Base-by-base conservation (phyloP, 108 stramenopile species). In the Phaeodactylum tricornutum region DNA sequence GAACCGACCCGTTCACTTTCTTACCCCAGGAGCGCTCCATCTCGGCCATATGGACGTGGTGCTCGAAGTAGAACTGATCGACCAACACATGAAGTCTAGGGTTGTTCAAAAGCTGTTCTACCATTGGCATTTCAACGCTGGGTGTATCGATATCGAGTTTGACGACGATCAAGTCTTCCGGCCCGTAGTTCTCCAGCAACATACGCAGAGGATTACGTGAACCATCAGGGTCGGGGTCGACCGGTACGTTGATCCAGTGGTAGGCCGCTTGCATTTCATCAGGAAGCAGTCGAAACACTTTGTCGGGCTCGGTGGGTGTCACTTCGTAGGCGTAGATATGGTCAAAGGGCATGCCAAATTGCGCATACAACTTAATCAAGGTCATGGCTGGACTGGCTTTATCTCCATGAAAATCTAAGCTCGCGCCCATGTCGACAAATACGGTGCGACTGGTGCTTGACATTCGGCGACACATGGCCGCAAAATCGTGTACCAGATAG, bases 11-110 rank as follows among this genome's bases (percentile, higher is more conserved):
- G 6, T 64, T 21, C 69, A 71, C 65, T 0, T 48, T 16, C 0
- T 1, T 14, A 16, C 23, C 12, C 82, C 78, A 84, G 23, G 11
- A 22, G 2, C 14, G 8, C 1, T 47, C 30, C 14, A 84, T 36
- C 38, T 72, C 68, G n/a, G 29, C 29, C 45, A 67, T 43, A 36
- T 60, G 36, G 0, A 75, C 74, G 58, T 81, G 84, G 50, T 85
- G 72, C 30, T 85, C 84, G 59, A 85, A 81, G 26, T 85, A 85
- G 58, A 85, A 85, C 8, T 74, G 71, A 64, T 85, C 84, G 9
- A 85, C 52, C 8, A 82, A 35, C 42, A 65, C 34, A 19, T 50
- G 19, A 12, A 42, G 3, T 15, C 20, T 14, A 11, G 32, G 29
- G 25, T 68, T 40, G 7, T 63, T 34, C 19, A 73, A 25, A 9